Evolutionary conservation across 2,329 filamentous ascomycete species (phyloP).

Genomic region (Zarea fungicola): DNA sequence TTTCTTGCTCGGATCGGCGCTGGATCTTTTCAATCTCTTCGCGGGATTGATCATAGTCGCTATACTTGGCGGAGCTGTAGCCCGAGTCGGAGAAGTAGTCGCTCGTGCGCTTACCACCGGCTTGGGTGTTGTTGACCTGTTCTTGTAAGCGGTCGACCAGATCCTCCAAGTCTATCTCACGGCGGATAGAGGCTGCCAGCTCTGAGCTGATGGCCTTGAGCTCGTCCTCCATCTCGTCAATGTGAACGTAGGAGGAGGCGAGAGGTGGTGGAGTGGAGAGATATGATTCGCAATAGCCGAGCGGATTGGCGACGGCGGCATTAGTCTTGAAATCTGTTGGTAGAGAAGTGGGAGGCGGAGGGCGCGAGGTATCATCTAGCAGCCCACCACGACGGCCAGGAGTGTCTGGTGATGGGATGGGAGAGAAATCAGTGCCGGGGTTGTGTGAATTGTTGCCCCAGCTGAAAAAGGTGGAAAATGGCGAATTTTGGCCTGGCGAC

Average conservation of each 20-base stretch:
- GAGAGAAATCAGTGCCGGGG: conserved; percentile 43
- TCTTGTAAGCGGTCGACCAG: conserved; percentile 80
- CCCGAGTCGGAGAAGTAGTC: conserved; percentile 98
- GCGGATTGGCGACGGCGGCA: conserved; percentile 36
- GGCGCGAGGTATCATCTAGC: conserved; percentile 28
- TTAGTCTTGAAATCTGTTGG: conserved; percentile 34
- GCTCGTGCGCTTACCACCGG: conserved; percentile 70
- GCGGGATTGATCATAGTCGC: conserved; percentile 57
- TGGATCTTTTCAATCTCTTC: conserved; percentile 79
- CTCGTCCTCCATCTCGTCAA: conserved; percentile 91
- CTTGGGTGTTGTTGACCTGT: conserved; percentile 59
- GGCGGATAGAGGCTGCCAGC: conserved; percentile 83
- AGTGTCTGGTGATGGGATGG: conserved; percentile 49
- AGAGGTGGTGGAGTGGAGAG: conserved; percentile 43
- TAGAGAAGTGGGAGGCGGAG: conserved; percentile 24
- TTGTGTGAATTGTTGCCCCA: conserved; percentile 38
- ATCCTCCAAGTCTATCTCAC: conserved; percentile 96
- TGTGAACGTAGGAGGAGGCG: conserved; percentile 42
- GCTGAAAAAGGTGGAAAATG: conserved; percentile 48
- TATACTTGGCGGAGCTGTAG: conserved; percentile 74
- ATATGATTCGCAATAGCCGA: conserved; percentile 48
- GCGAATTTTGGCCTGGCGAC: conserved; percentile 45
- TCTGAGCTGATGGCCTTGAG: conserved; percentile 89
- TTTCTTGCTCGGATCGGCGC: conserved; percentile 82
- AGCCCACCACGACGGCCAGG: conserved; percentile 30